Evolutionary conservation across 352 stramenopile species (phyloP).

Genomic region (Phytopythium litorale): DNA sequence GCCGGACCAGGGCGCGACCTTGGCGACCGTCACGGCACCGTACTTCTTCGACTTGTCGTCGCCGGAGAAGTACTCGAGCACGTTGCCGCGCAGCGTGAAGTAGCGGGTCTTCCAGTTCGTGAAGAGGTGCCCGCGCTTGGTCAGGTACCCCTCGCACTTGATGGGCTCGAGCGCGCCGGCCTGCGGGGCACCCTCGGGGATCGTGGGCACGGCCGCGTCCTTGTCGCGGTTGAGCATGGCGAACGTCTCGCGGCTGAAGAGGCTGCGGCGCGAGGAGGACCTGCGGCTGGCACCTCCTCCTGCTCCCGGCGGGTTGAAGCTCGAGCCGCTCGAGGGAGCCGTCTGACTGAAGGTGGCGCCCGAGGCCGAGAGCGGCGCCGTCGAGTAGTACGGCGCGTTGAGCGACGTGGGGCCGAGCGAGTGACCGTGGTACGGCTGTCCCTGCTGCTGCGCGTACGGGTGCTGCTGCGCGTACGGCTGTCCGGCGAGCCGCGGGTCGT

Average conservation of each 20-base stretch:
- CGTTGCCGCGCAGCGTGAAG: conserved; percentile 79
- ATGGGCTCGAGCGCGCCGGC: conserved; percentile 38
- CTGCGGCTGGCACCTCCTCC: conserved; percentile 19
- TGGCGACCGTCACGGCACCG: conserved; percentile 81
- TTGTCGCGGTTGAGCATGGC: conserved; percentile 68
- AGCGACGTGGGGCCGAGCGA: conserved; percentile 59
- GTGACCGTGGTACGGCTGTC: conserved; percentile 41
- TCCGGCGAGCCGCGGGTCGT: conserved; percentile 10
- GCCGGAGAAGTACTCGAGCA: conserved; percentile 81
- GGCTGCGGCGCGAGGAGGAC: conserved; percentile 61
- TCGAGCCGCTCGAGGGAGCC: conserved; percentile 13
- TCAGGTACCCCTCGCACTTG: conserved; percentile 79
- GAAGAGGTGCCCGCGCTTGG: conserved; percentile 85
- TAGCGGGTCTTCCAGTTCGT: conserved; percentile 91
- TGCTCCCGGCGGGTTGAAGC: conserved; percentile 16
- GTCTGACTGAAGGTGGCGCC: conserved; percentile 11
- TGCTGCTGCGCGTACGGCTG: conserved; percentile 9
- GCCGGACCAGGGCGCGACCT: conserved; percentile 81
- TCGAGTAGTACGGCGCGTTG: conserved; percentile 16
- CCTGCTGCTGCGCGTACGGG: conserved; percentile 1
- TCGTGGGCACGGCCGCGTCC: conserved; percentile 51
- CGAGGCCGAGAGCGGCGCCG: conserved; percentile 20
- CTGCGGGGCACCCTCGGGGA: conserved; percentile 43
- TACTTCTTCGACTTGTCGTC: conserved; percentile 86
- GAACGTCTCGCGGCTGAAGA: conserved; percentile 71